Conservation (phyloP, 2,329 filamentous ascomycete species). For the Graphilbum fragrans region DNA sequence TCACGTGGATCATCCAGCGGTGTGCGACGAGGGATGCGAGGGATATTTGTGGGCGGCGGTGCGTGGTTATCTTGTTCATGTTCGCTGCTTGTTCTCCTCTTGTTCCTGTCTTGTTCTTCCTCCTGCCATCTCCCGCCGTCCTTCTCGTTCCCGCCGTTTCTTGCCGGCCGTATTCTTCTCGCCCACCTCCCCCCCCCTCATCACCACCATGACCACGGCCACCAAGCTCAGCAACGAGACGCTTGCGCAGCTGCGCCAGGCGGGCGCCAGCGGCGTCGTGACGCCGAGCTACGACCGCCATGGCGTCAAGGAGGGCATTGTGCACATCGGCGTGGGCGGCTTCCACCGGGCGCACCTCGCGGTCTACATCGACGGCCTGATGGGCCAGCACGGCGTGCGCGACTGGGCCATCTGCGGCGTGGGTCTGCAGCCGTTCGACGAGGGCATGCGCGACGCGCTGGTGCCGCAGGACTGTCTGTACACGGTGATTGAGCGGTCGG, state of each 20-base stretch:
- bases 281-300: constrained; percentile 31
- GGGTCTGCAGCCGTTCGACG: constrained; percentile 36
- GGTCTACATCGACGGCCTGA: constrained; percentile 36
- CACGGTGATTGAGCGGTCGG: constrained; percentile 41
- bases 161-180: no score
- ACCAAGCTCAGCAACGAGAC: constrained; percentile 26
- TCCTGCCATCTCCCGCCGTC: no score
- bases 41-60: no score
- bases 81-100: no score
- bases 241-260: constrained; percentile 19
- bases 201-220: constrained; percentile 3
- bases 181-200: no score
- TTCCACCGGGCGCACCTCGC: constrained; percentile 42
- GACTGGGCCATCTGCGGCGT: constrained; percentile 40
- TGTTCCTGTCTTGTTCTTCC: no score
- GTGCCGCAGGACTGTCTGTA: constrained; percentile 36
- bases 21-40: no score
- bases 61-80: no score
- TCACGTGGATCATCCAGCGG: no score
- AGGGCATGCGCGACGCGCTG: constrained; percentile 36
- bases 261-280: constrained; percentile 1
- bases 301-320: constrained; percentile 37
- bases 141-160: no score
- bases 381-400: constrained; percentile 29
- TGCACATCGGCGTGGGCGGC: constrained; percentile 40